Evolutionary conservation across 345 rosid species (phyloP).

Genomic region (Moricandia moricandioides): DNA sequence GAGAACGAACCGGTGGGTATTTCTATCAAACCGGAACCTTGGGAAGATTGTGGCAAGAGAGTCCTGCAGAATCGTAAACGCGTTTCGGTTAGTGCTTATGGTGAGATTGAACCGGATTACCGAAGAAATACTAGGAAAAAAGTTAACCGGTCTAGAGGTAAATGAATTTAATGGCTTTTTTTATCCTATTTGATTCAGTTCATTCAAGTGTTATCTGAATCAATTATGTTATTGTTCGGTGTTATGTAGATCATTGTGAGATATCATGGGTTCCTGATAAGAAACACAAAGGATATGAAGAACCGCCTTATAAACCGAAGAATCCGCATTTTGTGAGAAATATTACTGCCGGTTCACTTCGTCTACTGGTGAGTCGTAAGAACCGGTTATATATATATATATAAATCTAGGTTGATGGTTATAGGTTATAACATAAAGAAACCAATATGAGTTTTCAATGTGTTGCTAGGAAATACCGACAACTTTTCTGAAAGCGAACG

Average conservation of each 20-base stretch:
- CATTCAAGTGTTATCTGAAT: neutral
- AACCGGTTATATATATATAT: neutral
- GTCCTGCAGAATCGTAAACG: constrained; percentile 10
- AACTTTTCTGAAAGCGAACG: constrained; percentile 21
- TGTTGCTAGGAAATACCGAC: constrained; percentile 31
- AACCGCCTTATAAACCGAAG: constrained; percentile 9
- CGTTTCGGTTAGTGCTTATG: neutral
- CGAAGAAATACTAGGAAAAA: neutral
- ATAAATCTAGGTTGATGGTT: neutral
- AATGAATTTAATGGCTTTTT: neutral
- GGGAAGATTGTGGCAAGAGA: neutral
- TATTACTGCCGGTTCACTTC: neutral
- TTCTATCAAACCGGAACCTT: constrained; percentile 5
- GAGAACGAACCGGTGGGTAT: neutral
- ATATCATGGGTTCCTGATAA: neutral
- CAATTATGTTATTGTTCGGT: neutral
- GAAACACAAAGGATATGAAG: neutral
- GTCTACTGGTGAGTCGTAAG: constrained; percentile 12
- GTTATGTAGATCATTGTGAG: constrained; percentile 12
- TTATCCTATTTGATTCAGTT: neutral
- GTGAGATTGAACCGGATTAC: neutral
- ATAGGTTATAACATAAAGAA: neutral
- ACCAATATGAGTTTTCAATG: neutral
- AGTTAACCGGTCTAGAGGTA: constrained; percentile 17
- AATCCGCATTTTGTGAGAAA: constrained; percentile 36